phyloP scores from a whole-genome alignment of 371 early-diverging fungal species.

The Basidiobolus meristosporus region DNA sequence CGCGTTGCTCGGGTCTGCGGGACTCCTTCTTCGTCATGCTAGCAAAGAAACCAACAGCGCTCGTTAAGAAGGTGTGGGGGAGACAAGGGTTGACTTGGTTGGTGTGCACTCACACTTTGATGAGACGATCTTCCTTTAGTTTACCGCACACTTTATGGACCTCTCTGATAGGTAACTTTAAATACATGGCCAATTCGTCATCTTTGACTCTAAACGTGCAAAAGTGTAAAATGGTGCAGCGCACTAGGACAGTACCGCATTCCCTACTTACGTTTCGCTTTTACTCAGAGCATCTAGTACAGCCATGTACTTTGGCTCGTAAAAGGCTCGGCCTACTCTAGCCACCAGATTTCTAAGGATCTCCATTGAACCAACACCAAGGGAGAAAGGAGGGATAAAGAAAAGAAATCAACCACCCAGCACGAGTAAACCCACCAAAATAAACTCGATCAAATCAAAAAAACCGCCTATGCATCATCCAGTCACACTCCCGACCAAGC shows the following conservation, averaged over 20 bases:
- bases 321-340: constrained; percentile 71
- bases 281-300: constrained; percentile 61
- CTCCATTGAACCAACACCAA: too few relatives aligned
- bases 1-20: constrained; percentile 34
- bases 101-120: constrained; percentile 34
- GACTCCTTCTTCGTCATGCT: constrained; percentile 39
- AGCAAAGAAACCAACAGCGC: background rate
- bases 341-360: constrained; percentile 52
- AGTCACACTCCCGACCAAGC: too few relatives aligned
- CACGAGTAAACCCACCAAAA: too few relatives aligned
- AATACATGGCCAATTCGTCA: constrained; percentile 49
- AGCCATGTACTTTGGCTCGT: constrained; percentile 56
- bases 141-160: constrained; percentile 62
- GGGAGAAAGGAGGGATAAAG: too few relatives aligned
- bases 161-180: constrained; percentile 50
- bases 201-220: constrained; percentile 29
- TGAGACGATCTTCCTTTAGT: constrained; percentile 47
- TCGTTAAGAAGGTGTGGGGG: background rate
- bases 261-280: constrained; percentile 18
- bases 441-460: too few relatives aligned
- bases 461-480: too few relatives aligned
- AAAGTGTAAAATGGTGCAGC: constrained; percentile 2
- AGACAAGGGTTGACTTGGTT: constrained; percentile 1
- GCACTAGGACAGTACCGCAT: background rate
- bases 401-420: too few relatives aligned